Base-by-base conservation (phyloP, 768 basidiomycete genomes). In the Calocybe cyanea region DNA sequence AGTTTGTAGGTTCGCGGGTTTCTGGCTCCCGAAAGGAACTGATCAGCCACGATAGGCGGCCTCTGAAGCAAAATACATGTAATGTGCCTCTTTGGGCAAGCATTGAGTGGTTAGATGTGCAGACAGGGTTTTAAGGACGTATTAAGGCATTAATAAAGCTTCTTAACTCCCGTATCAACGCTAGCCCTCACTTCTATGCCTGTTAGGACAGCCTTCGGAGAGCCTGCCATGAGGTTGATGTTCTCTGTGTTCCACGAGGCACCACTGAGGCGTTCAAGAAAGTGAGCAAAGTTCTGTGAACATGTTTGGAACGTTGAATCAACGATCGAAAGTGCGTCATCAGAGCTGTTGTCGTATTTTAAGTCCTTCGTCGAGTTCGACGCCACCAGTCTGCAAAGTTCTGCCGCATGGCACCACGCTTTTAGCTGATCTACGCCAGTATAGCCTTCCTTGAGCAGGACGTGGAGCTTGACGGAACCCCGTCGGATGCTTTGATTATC, bases 401-500 rank as follows among this genome's bases (percentile, higher is more conserved):
- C 72, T 2, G 57, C 59, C 0, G 71, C 74, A 41, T 71, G 68
- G 7, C 67, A 50, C 82, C 83, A 85, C 2, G 77, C 81, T 45
- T 73, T 74, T 31, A 82, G 66, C 48, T 78, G 75, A 56, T 83
- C 80, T 11, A 57, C 49, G 3, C 67, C 45, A 18, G 58, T 56
- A 44, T 80, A 73, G 5, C 72, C 72, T 21, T 77, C 73, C 49
- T 75, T 81, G 47, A 85, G 63, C 52, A 69, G 69, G 33, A 80
- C 68, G 48, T 70, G 68, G 2, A 78, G 48, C 17, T 60, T 65
- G 1, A 62, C 57, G 7, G 45, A 33, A 10, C 55, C 57, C 15
- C 52, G 46, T 5, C 25, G 25, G 11, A 57, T 36, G 17, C 41
- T 43, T 23, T 42, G 45, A 24, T 45, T 45, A 25, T 46, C 31